A percentile compares a stretch with the other conserved stretches of the same genome.
Evolutionary conservation across 2,329 filamentous ascomycete genomes (phyloP).

Genomic region (Scortechinia acanthostroma): DNA sequence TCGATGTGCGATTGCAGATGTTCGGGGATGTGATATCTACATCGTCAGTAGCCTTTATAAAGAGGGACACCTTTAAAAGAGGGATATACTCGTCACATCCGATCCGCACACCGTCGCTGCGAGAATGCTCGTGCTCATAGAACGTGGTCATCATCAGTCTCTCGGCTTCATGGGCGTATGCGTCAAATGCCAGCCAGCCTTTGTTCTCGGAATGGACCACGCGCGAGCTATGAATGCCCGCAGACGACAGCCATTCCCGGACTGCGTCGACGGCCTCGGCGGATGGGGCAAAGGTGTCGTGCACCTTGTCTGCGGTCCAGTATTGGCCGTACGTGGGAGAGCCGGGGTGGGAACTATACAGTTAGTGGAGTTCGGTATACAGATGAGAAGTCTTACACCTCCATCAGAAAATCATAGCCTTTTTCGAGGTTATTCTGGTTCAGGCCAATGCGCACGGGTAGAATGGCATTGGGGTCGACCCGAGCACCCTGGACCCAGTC

Average conservation of each 20-base stretch:
- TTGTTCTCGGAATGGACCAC: constrained; percentile 18
- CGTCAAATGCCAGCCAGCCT: constrained; percentile 24
- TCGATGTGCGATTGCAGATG: constrained; percentile 31
- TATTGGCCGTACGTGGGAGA: constrained; percentile 22
- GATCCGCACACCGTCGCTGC: constrained; percentile 14
- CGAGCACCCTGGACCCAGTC: background rate
- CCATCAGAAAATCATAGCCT: background rate
- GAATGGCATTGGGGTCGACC: background rate
- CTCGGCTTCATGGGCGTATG: constrained; percentile 19
- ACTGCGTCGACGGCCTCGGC: constrained; percentile 18
- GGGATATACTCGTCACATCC: constrained; percentile 19
- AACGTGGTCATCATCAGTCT: constrained; percentile 22
- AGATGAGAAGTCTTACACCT: background rate
- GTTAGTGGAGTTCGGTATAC: background rate
- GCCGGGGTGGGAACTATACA: constrained; percentile 12
- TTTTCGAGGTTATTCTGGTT: background rate
- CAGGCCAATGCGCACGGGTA: background rate
- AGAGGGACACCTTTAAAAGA: constrained; percentile 5
- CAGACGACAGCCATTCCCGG: constrained; percentile 18
- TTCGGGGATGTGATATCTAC: constrained; percentile 28
- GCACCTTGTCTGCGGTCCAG: constrained; percentile 18
- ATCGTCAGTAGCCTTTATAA: constrained; percentile 10
- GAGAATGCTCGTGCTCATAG: constrained; percentile 18
- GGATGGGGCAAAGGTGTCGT: constrained; percentile 18
- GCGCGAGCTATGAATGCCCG: constrained; percentile 16